Conservation (phyloP, 2,329 filamentous ascomycete genomes). For the Fusarium sp. region DNA sequence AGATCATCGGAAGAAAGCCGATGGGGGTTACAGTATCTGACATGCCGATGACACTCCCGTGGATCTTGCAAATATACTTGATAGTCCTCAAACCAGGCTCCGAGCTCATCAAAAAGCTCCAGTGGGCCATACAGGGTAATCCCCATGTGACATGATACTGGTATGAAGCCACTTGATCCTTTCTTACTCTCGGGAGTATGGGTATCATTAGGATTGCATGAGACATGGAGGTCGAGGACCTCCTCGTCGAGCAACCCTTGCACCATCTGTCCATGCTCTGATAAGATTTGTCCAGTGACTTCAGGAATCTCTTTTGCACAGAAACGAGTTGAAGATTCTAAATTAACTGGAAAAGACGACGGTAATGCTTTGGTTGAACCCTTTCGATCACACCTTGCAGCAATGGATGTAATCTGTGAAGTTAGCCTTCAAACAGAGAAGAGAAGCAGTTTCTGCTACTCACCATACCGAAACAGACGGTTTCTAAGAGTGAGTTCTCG, state of each 20-base stretch:
- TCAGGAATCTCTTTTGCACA: not conserved
- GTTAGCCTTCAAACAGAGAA: not conserved
- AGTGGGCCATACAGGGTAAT: constrained; percentile 54
- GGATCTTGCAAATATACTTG: constrained; percentile 57
- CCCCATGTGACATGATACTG: constrained; percentile 7
- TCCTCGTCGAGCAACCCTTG: constrained; percentile 33
- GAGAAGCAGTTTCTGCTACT: not conserved
- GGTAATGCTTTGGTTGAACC: fast-evolving
- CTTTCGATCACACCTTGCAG: constrained; percentile 1
- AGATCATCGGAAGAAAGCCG: constrained; percentile 45
- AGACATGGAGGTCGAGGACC: constrained; percentile 1
- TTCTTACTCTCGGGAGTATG: not conserved
- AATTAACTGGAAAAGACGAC: not conserved
- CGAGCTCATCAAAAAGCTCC: constrained; percentile 49
- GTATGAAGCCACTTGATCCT: fast-evolving
- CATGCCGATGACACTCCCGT: constrained; percentile 44
- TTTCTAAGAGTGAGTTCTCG: fast-evolving
- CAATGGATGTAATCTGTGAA: constrained; percentile 10
- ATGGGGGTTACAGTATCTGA: constrained; percentile 57
- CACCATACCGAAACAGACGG: constrained; percentile 38
- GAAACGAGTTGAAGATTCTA: constrained; percentile 20
- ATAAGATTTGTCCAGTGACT: not conserved
- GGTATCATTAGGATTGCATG: not conserved
- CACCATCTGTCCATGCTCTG: constrained; percentile 28
- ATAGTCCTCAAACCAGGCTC: constrained; percentile 51